These are phyloP conservation scores for Cercospora sesami DNA, from an alignment of 2,329 filamentous ascomycete genomes.

Conservation along the genomic window DNA sequence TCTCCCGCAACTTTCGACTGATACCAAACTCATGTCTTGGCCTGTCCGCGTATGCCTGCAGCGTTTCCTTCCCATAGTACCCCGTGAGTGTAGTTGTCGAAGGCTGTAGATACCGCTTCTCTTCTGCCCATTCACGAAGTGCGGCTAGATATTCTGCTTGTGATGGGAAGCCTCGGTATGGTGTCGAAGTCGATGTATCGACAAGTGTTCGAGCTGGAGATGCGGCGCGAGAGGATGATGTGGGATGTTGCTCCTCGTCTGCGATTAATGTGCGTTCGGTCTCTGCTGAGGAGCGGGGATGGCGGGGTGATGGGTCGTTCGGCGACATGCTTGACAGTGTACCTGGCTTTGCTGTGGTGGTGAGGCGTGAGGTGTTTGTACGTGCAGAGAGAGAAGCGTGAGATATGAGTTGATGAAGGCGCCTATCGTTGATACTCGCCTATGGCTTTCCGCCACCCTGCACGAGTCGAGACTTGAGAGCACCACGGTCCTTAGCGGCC, in stretches of 20 bases:
- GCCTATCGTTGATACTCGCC: neutral
- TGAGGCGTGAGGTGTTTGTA: neutral
- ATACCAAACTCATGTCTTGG: conserved; percentile 30
- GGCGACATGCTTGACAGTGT: neutral
- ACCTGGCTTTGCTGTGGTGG: neutral
- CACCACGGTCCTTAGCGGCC: neutral
- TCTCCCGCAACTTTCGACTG: conserved; percentile 26
- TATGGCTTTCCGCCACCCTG: neutral
- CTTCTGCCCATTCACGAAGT: conserved; percentile 35
- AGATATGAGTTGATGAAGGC: neutral
- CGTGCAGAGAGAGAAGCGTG: neutral
- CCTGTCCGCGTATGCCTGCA: conserved; percentile 31
- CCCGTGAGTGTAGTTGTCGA: conserved; percentile 28
- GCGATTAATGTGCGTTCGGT: conserved; percentile 11
- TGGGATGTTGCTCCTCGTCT: neutral
- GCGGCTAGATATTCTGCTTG: conserved; percentile 35
- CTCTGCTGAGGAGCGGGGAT: conserved; percentile 7
- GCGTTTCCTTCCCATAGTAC: conserved; percentile 35
- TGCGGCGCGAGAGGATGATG: conserved; percentile 2
- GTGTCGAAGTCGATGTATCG: conserved; percentile 7
- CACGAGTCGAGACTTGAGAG: neutral
- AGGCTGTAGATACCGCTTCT: conserved; percentile 33
- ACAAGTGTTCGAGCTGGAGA: conserved; percentile 8
- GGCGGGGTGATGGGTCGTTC: neutral
- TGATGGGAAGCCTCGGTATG: conserved; percentile 36